Percentiles rank a stretch among this genome's conserved stretches.
Conservation (phyloP, 345 rosid genomes). For the Iberis pinnata region DNA sequence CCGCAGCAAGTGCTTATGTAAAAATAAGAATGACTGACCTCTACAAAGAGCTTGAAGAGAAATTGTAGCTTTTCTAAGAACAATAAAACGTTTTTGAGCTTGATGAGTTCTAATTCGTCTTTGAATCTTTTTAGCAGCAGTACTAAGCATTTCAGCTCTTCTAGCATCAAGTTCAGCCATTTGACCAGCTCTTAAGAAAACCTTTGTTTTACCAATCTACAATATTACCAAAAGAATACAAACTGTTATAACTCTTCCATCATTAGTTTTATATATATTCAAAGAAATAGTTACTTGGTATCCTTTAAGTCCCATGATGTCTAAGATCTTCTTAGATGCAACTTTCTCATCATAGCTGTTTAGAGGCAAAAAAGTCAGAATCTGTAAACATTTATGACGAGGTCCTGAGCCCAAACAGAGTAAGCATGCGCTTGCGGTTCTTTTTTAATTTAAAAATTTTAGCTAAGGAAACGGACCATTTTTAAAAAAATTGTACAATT, state of each 20-base stretch:
- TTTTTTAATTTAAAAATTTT: too few relatives aligned
- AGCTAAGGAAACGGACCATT: too few relatives aligned
- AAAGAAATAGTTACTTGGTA: conserved; percentile 55
- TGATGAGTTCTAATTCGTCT: conserved; percentile 60
- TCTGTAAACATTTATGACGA: conserved; percentile 19
- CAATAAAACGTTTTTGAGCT: conserved; percentile 62
- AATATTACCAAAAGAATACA: conserved; percentile 23
- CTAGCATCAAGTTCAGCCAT: conserved; percentile 97
- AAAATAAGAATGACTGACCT: conserved; percentile 51
- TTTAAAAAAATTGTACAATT: too few relatives aligned
- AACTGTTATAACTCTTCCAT: neutral
- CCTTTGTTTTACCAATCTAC: conserved; percentile 93
- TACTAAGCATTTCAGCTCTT: conserved; percentile 70
- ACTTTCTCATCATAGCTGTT: conserved; percentile 78
- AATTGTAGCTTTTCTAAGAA: conserved; percentile 55
- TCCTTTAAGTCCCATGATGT: conserved; percentile 78
- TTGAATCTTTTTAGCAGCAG: conserved; percentile 82
- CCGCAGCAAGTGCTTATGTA: too few relatives aligned
- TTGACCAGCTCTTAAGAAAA: conserved; percentile 95
- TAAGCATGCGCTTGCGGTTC: too few relatives aligned
- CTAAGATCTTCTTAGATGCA: conserved; percentile 66
- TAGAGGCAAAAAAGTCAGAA: conserved; percentile 17
- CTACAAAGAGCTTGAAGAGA: conserved; percentile 56
- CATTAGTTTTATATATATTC: conserved; percentile 10
- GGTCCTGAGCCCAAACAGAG: too few relatives aligned